These are phyloP conservation scores for Scenedesmus sp. DNA, from an alignment of 163 green algal species.

Conservation along the genomic window DNA sequence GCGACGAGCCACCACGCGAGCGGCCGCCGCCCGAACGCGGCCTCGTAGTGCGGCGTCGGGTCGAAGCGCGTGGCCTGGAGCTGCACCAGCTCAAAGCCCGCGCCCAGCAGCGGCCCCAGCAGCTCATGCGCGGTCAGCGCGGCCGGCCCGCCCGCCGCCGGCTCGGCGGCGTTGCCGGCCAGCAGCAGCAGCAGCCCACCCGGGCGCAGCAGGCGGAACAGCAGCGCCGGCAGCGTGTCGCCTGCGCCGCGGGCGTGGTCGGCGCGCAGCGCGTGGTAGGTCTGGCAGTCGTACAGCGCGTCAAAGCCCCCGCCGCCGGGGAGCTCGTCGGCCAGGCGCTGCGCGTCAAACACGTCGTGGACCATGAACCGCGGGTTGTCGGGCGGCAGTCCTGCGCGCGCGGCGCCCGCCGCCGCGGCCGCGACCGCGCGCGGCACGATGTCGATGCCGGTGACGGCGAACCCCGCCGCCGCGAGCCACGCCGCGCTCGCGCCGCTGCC, in stretches of 20 bases:
- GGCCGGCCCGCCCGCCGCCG: slow-evolving; percentile 15
- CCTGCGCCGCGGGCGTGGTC: not conserved
- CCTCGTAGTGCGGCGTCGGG: slow-evolving; percentile 26
- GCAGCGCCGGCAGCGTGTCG: slow-evolving; percentile 5
- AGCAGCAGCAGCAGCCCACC: slow-evolving; percentile 41
- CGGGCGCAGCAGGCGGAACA: slow-evolving; percentile 24
- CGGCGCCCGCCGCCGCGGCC: not conserved
- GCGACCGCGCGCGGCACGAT: slow-evolving; percentile 5
- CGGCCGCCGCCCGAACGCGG: slow-evolving; percentile 16
- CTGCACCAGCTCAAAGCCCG: slow-evolving; percentile 10
- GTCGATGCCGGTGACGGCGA: slow-evolving; percentile 26
- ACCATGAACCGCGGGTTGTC: not conserved
- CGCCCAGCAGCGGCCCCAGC: slow-evolving; percentile 6
- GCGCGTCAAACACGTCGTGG: slow-evolving; percentile 9
- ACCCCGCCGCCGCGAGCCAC: slow-evolving; percentile 27
- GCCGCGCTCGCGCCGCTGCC: slow-evolving; percentile 23
- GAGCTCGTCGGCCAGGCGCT: too few relatives aligned
- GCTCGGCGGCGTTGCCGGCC: slow-evolving; percentile 38
- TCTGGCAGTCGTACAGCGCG: slow-evolving; percentile 41
- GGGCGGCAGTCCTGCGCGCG: not conserved
- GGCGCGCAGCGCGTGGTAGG: not conserved
- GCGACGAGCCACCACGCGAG: slow-evolving; percentile 44
- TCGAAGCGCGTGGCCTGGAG: slow-evolving; percentile 40
- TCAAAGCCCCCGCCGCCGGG: not conserved
- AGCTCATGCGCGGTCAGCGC: slow-evolving; percentile 35